Percentiles rank a stretch among this genome's conserved stretches.
These are phyloP conservation scores for Physcia stellaris DNA, from an alignment of 495 filamentous ascomycete species.

Conservation along the genomic window DNA sequence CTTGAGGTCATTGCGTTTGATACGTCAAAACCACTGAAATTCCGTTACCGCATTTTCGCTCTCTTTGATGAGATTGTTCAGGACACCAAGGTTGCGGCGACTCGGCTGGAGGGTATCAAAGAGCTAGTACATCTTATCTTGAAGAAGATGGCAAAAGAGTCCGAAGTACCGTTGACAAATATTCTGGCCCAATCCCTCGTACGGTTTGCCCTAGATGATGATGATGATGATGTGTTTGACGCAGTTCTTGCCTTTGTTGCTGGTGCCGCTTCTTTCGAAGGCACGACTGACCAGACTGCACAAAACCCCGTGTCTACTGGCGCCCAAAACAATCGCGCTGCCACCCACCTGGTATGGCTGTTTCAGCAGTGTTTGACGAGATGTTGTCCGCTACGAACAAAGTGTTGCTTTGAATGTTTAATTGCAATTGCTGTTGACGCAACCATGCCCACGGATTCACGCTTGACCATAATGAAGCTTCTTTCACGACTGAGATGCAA, in stretches of 20 bases:
- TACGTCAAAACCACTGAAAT: too few species aligned
- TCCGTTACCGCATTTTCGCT: too few species aligned
- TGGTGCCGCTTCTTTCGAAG: background rate
- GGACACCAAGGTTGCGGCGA: too few species aligned
- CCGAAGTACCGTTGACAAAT: background rate
- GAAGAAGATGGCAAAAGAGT: background rate
- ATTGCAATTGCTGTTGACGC: constrained; percentile 46
- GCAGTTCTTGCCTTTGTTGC: background rate
- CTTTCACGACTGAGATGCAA: constrained; percentile 77
- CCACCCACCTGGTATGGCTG: constrained; percentile 37
- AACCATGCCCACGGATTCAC: constrained; percentile 41
- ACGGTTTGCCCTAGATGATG: background rate
- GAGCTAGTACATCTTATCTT: too few species aligned
- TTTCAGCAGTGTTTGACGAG: constrained; percentile 47
- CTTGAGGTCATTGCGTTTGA: constrained; percentile 1
- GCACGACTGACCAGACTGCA: too few species aligned
- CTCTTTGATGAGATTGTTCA: too few species aligned
- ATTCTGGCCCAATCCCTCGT: too few species aligned
- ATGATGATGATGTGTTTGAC: background rate
- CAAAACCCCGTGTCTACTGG: background rate
- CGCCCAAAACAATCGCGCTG: constrained; percentile 30
- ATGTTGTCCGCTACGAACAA: too few species aligned
- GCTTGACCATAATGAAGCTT: constrained; percentile 68
- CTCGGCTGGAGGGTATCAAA: too few species aligned
- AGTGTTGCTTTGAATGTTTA: constrained; percentile 55